phyloP scores from a whole-genome alignment of 2,329 filamentous ascomycete genomes.

The Pyrenophora tritici-repentis region DNA sequence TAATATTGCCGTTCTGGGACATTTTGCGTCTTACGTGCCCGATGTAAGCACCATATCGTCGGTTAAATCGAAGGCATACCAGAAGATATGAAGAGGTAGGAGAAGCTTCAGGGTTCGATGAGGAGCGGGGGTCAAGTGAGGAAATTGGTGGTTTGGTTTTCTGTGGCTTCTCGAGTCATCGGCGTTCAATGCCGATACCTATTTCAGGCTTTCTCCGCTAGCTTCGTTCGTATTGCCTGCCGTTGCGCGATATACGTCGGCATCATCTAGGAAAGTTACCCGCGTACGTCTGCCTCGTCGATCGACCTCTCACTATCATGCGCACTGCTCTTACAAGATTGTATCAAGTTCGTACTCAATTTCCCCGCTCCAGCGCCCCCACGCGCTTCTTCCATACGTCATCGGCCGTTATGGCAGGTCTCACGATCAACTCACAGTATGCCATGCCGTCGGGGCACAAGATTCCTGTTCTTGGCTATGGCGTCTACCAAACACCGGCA shows the following conservation, averaged over 20 bases:
- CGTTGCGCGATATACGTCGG: too few species aligned
- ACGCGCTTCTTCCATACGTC: constrained; percentile 30
- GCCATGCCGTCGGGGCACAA: constrained; percentile 64
- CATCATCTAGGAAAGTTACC: too few species aligned
- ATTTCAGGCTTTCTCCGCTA: background rate
- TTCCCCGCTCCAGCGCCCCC: constrained; percentile 1
- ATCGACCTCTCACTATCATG: constrained; percentile 1
- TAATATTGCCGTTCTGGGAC: constrained; percentile 11
- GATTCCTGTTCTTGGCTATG: constrained; percentile 65
- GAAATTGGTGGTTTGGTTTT: too few species aligned
- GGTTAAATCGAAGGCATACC: background rate
- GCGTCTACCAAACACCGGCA: constrained; percentile 57
- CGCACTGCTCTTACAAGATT: constrained; percentile 19
- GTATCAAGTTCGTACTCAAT: constrained; percentile 14
- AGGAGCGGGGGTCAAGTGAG: too few species aligned
- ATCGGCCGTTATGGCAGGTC: constrained; percentile 47
- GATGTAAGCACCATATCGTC: background rate
- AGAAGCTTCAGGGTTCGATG: too few species aligned
- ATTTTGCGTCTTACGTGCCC: background rate
- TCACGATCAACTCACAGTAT: constrained; percentile 56
- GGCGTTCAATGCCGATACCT: background rate
- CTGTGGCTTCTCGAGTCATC: background rate
- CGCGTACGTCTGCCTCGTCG: too few species aligned
- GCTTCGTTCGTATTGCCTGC: too few species aligned
- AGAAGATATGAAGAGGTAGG: too few species aligned